These are phyloP conservation scores for Sequoia sempervirens DNA, from an alignment of 75 land plant genomes.

Conservation along the genomic window DNA sequence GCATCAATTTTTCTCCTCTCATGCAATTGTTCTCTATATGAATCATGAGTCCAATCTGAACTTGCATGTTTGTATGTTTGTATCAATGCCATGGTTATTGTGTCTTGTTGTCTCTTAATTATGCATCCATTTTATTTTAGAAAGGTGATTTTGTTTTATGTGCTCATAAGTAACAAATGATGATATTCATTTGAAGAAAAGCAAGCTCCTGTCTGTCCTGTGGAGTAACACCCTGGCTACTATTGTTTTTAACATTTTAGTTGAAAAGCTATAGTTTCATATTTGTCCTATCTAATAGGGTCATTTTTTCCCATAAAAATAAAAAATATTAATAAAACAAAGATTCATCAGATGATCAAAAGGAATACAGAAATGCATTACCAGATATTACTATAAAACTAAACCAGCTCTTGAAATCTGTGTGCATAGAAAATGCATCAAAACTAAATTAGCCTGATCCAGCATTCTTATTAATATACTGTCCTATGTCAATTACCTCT, in stretches of 20 bases:
- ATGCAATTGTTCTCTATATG: too few relatives aligned
- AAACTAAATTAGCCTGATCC: not conserved
- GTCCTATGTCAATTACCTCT: slow-evolving; percentile 40
- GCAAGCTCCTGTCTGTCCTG: not conserved
- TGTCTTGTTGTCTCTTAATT: not conserved
- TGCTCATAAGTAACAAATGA: not conserved
- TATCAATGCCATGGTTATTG: not conserved
- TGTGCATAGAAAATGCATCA: not conserved
- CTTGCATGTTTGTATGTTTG: not conserved
- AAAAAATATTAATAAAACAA: not conserved
- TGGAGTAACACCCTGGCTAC: not conserved
- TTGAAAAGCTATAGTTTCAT: not conserved
- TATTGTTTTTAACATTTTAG: not conserved
- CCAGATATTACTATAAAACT: not conserved
- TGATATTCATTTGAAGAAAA: not conserved
- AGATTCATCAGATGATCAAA: not conserved
- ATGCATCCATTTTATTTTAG: not conserved
- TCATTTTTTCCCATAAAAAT: not conserved
- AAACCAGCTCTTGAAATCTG: not conserved
- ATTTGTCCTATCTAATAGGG: not conserved
- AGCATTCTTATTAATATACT: not conserved
- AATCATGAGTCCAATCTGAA: not conserved
- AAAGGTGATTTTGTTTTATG: not conserved
- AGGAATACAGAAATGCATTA: not conserved
- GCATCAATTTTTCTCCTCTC: too few relatives aligned